Conservation (phyloP, 345 rosid genomes). For the Aegle marmelos region DNA sequence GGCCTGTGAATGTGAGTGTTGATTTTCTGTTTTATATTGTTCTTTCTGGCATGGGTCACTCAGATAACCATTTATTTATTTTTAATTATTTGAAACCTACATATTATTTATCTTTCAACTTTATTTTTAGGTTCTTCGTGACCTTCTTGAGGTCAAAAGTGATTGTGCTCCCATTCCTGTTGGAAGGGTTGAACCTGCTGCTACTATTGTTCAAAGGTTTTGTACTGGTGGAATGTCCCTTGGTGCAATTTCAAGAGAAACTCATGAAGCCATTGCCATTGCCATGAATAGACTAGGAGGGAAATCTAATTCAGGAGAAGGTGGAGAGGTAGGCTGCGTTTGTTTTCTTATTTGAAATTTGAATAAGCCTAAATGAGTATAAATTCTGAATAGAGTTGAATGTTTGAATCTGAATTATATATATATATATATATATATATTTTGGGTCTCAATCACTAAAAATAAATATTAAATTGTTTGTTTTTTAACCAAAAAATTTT, state of each 20-base stretch:
- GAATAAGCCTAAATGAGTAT: no score
- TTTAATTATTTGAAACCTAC: neutral
- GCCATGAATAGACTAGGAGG: conserved; percentile 98
- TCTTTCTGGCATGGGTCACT: neutral
- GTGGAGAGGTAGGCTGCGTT: conserved; percentile 99
- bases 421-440: no score
- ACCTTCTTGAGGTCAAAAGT: conserved; percentile 94
- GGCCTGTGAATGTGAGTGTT: conserved; percentile 84
- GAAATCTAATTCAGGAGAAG: conserved; percentile 97
- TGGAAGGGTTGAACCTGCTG: conserved; percentile 91
- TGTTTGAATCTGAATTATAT: no score
- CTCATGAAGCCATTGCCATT: conserved; percentile 98
- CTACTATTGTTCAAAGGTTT: conserved; percentile 80
- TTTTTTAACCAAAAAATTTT: no score
- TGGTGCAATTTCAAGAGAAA: conserved; percentile 99
- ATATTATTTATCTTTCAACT: conserved; percentile 11
- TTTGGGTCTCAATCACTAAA: no score
- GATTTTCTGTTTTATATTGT: neutral
- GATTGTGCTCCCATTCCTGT: conserved; percentile 86
- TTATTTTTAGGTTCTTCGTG: conserved; percentile 80
- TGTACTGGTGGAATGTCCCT: conserved; percentile 99
- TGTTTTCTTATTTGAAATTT: no score
- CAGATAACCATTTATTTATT: neutral
- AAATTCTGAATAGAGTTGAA: no score
- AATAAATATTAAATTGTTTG: no score